These are phyloP conservation scores for Lyophyllum decastes DNA, from an alignment of 768 basidiomycete genomes.

Conservation along the genomic window DNA sequence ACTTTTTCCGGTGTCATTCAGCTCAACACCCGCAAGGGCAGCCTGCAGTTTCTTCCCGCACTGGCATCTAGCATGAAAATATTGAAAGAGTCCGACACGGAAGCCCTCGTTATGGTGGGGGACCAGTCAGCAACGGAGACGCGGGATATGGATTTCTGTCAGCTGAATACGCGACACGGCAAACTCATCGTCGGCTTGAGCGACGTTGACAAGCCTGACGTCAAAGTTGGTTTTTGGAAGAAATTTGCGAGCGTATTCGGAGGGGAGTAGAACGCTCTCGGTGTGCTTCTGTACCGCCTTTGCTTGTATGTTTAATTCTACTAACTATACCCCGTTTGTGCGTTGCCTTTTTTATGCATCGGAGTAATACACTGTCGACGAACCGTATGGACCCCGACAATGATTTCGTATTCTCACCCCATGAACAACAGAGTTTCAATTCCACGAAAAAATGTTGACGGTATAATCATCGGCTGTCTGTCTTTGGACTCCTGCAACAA, in stretches of 20 bases:
- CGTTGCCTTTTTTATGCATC: too few relatives aligned
- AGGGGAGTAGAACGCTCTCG: neutral
- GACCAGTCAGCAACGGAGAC: constrained; percentile 16
- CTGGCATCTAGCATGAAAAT: constrained; percentile 25
- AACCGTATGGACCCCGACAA: too few relatives aligned
- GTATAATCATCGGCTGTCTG: too few relatives aligned
- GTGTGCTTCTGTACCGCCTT: neutral
- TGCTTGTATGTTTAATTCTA: neutral
- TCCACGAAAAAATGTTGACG: too few relatives aligned
- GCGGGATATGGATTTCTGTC: constrained; percentile 38
- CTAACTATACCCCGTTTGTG: neutral
- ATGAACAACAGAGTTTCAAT: too few relatives aligned
- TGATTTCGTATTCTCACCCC: too few relatives aligned
- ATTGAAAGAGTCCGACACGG: constrained; percentile 30
- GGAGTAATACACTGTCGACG: too few relatives aligned
- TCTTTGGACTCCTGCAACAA: too few relatives aligned
- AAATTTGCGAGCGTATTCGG: constrained; percentile 14
- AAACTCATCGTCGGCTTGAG: constrained; percentile 44
- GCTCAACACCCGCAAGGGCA: constrained; percentile 23
- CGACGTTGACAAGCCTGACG: constrained; percentile 37
- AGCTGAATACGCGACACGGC: constrained; percentile 36
- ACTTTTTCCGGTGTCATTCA: constrained; percentile 31
- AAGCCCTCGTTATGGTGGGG: constrained; percentile 40
- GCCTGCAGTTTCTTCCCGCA: constrained; percentile 29
- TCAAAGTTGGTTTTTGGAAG: constrained; percentile 39